These are phyloP conservation scores for Tetracladium setigerum DNA, from an alignment of 495 filamentous ascomycete species.

Conservation along the genomic window DNA sequence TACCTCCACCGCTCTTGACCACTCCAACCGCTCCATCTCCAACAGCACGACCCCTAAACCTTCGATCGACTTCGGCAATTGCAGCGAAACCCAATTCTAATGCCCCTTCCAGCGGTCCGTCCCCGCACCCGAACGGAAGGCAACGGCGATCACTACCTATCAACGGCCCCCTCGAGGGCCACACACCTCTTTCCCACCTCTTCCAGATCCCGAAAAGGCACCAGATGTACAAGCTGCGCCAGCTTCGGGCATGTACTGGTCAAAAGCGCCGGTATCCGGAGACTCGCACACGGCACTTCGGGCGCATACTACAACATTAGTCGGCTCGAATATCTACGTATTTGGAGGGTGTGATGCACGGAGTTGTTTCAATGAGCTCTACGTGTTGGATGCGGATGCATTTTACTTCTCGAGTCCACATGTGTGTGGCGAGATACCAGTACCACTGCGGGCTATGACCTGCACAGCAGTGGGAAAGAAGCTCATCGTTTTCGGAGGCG, in stretches of 20 bases:
- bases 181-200: conserved; percentile 42
- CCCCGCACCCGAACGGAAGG: conserved; percentile 11
- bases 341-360: conserved; percentile 60
- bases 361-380: conserved; percentile 57
- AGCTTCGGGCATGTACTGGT: conserved; percentile 66
- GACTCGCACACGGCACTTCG: conserved; percentile 47
- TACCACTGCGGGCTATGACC: conserved; percentile 58
- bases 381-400: conserved; percentile 57
- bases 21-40: conserved; percentile 6
- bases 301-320: conserved; percentile 54
- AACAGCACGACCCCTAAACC: conserved; percentile 14
- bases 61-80: conserved; percentile 47
- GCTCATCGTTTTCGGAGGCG: conserved; percentile 57
- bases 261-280: conserved; percentile 48
- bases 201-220: conserved; percentile 47
- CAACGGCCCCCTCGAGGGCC: conserved; percentile 22
- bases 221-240: conserved; percentile 51
- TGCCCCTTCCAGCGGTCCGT: not conserved
- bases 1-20: conserved; percentile 8
- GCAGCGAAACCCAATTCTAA: conserved; percentile 28
- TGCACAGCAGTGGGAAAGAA: conserved; percentile 59
- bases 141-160: conserved; percentile 1
- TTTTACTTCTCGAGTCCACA: conserved; percentile 54
- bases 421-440: conserved; percentile 52
- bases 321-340: conserved; percentile 54